Percentiles rank a stretch among this genome's conserved stretches.
These are phyloP conservation scores for Silene uniflora DNA, from an alignment of 148 eudicot genomes.

Conservation along the genomic window DNA sequence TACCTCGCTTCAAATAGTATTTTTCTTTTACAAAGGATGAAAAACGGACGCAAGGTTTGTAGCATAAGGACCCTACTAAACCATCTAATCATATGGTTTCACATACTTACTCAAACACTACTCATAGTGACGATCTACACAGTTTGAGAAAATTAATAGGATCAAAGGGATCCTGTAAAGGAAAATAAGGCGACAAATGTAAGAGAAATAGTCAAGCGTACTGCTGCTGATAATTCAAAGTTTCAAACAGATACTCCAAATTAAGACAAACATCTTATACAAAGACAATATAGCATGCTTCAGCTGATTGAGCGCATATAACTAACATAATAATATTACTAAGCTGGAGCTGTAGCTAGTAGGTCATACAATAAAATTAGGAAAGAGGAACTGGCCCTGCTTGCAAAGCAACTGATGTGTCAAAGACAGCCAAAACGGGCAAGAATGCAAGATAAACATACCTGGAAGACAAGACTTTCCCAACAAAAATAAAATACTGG, in stretches of 20 bases:
- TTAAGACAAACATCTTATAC: background rate
- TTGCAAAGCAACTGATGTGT: background rate
- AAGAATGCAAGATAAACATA: constrained; percentile 25
- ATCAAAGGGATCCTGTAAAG: background rate
- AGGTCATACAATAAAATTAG: background rate
- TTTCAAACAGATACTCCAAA: background rate
- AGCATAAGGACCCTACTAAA: background rate
- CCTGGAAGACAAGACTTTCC: constrained; percentile 80
- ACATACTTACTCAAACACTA: background rate
- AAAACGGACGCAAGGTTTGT: background rate
- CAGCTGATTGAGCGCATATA: background rate
- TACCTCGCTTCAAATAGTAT: background rate
- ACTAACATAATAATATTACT: background rate
- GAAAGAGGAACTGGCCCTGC: background rate
- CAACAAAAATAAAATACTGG: constrained; percentile 85
- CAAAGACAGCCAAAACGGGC: background rate
- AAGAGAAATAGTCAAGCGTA: background rate
- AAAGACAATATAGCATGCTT: background rate
- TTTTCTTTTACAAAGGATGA: background rate
- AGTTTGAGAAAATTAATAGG: background rate
- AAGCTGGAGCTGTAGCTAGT: background rate
- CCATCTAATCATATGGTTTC: background rate
- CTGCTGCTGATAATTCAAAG: background rate
- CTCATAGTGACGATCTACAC: background rate
- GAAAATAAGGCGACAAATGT: background rate